Evolutionary conservation across 192 early-diverging fungal genomes (phyloP).

Genomic region (Glomus cerebriforme): DNA sequence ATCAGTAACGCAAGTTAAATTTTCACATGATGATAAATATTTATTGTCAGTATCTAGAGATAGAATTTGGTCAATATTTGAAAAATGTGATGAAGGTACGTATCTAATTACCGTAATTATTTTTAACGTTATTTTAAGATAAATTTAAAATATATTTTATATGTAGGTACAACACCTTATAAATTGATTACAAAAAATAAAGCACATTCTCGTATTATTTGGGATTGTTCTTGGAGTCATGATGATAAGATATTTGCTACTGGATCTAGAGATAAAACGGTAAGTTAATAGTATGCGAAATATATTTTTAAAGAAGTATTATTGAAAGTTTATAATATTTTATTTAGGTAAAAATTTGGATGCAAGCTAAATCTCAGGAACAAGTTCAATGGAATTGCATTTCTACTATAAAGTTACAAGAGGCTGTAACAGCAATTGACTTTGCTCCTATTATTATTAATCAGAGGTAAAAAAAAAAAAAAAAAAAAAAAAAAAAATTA

Average conservation of each 20-base stretch:
- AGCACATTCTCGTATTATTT: slow-evolving; percentile 92
- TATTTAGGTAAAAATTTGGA: slow-evolving; percentile 74
- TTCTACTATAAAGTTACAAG: slow-evolving; percentile 72
- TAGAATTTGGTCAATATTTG: slow-evolving; percentile 84
- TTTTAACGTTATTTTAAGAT: neutral
- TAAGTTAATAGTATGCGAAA: slow-evolving; percentile 38
- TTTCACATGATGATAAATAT: slow-evolving; percentile 73
- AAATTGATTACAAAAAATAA: slow-evolving; percentile 60
- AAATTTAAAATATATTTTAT: neutral
- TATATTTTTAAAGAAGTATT: too few species aligned
- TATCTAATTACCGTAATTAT: slow-evolving; percentile 30
- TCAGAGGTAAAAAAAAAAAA: slow-evolving; percentile 33
- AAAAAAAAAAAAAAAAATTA: neutral
- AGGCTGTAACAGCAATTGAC: slow-evolving; percentile 83
- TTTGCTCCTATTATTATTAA: slow-evolving; percentile 60
- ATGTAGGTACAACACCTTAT: slow-evolving; percentile 51
- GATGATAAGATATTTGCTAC: slow-evolving; percentile 86
- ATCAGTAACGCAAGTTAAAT: slow-evolving; percentile 81
- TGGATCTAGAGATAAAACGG: slow-evolving; percentile 88
- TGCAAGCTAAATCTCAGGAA: slow-evolving; percentile 26
- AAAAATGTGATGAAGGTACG: slow-evolving; percentile 42
- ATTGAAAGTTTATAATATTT: neutral
- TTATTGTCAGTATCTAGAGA: slow-evolving; percentile 85
- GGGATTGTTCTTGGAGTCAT: slow-evolving; percentile 83
- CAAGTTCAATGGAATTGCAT: slow-evolving; percentile 44